Evolutionary conservation across 805 yeast genomes (phyloP), one percentile per base, ranked within the genome.

Genomic region (Candida argentea): DNA sequence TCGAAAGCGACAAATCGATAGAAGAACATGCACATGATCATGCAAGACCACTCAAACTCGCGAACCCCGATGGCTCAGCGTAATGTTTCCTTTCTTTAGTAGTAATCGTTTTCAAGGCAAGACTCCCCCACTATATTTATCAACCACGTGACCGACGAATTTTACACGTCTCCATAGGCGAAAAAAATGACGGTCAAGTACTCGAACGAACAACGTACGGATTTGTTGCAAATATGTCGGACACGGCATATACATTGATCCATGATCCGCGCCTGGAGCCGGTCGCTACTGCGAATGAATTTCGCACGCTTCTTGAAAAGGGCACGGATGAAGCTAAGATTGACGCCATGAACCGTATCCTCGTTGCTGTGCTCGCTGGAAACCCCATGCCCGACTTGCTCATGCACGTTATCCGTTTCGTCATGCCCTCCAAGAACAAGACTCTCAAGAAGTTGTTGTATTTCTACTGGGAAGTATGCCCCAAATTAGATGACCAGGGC

Each of bases 401-500:
- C 57, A 91, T 91, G 98, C 95, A 87, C 52, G 83, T 91, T 42
- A 89, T 91, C 47, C 77, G 98, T 48, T 93, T 84, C 48, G 89
- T 93, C 33, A 86, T 91, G 96, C 98, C 99, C 10, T 83, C 95
- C 11, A 82, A 69, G 47, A 75, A 78, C 58, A 93, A 91, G 58
- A 82, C 77, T 45, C 73, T 93, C 57, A 91, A 91, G 67, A 91
- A 87, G 57, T 67, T 91, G 50, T 65, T 93, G 38, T 91, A 89
- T 48, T 83, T 85, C 46, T 91, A 91, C 64, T 91, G 97, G 97
- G 99, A 91, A 57, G 84, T 89, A 32, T 93, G 95, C 50, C 93
- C 95, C 31, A 93, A 93, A 58, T 65, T 80, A 40, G 94, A 85
- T 43, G 65, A 68, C 20, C 80, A 80, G 29, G 97, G 97, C 4